phyloP scores from a whole-genome alignment of 2,329 filamentous ascomycete species.

The Mycosphaerella sp. region DNA sequence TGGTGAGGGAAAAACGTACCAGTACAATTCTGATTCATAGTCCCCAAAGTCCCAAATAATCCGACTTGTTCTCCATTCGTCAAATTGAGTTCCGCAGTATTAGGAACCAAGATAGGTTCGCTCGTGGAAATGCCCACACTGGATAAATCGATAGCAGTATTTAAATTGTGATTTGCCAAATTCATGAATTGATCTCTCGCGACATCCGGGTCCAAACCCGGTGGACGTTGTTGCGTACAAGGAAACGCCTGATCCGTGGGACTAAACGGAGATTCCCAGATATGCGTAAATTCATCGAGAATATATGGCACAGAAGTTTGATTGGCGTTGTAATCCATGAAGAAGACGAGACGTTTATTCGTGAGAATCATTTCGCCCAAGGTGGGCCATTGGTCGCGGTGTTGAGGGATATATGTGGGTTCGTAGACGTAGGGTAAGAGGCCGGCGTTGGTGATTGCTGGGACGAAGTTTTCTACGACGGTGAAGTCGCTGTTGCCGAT shows the following conservation, averaged over 20 bases:
- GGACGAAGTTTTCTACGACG: slow-evolving; percentile 56
- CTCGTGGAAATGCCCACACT: slow-evolving; percentile 40
- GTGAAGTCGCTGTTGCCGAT: slow-evolving; percentile 78
- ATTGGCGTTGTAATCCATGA: slow-evolving; percentile 80
- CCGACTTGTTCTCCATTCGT: slow-evolving; percentile 57
- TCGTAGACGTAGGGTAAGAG: slow-evolving; percentile 67
- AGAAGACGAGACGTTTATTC: slow-evolving; percentile 64
- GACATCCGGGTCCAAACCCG: slow-evolving; percentile 52
- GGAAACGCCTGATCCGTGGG: slow-evolving; percentile 64
- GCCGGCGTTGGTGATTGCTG: slow-evolving; percentile 64
- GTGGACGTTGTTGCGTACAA: slow-evolving; percentile 71
- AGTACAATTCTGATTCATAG: slow-evolving; percentile 57
- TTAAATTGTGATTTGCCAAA: slow-evolving; percentile 86
- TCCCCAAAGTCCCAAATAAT: slow-evolving; percentile 61
- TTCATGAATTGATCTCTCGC: slow-evolving; percentile 58
- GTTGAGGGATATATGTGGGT: slow-evolving; percentile 65
- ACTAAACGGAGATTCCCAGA: slow-evolving; percentile 89
- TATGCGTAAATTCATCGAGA: slow-evolving; percentile 76
- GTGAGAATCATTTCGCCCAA: slow-evolving; percentile 66
- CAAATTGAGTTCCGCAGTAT: slow-evolving; percentile 60
- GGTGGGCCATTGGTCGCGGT: slow-evolving; percentile 72
- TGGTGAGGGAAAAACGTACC: slow-evolving; percentile 29
- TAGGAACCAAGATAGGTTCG: slow-evolving; percentile 61
- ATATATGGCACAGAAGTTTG: slow-evolving; percentile 74
- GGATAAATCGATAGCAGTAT: slow-evolving; percentile 61